These are phyloP conservation scores for Peronospora belbahrii DNA, from an alignment of 352 stramenopile species.

Conservation along the genomic window DNA sequence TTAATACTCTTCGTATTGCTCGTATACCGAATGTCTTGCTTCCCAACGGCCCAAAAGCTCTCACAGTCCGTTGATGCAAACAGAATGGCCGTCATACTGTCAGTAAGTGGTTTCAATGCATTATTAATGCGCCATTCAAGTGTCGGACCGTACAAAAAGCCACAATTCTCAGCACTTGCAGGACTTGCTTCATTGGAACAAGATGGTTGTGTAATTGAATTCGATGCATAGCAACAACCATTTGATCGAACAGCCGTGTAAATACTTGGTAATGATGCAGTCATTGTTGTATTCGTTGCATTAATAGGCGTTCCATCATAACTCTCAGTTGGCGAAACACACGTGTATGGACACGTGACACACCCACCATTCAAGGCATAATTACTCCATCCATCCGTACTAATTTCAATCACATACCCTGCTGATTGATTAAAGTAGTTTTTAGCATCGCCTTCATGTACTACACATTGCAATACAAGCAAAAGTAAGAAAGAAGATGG, in stretches of 20 bases:
- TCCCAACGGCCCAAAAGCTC: conserved; percentile 77
- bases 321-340: conserved; percentile 57
- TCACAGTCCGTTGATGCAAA: conserved; percentile 83
- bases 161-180: conserved; percentile 51
- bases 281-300: conserved; percentile 63
- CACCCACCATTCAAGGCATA: conserved; percentile 73
- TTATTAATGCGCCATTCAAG: conserved; percentile 76
- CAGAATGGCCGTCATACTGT: conserved; percentile 57
- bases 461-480: conserved; percentile 15
- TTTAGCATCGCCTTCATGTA: too few relatives aligned
- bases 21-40: conserved; percentile 69
- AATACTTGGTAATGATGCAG: conserved; percentile 57
- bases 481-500: conserved; percentile 8
- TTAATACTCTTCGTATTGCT: conserved; percentile 60
- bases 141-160: conserved; percentile 78
- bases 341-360: conserved; percentile 84
- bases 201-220: conserved; percentile 43
- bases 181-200: conserved; percentile 62
- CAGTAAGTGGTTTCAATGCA: conserved; percentile 37
- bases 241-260: conserved; percentile 63
- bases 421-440: conserved; percentile 68
- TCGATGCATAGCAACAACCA: conserved; percentile 75
- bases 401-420: conserved; percentile 61
- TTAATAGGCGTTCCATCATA: conserved; percentile 79
- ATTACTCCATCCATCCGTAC: conserved; percentile 74